Percentiles rank a stretch among this genome's conserved stretches.
phyloP scores from a whole-genome alignment of 2,329 filamentous ascomycete species.

The Epichloe aotearoae region DNA sequence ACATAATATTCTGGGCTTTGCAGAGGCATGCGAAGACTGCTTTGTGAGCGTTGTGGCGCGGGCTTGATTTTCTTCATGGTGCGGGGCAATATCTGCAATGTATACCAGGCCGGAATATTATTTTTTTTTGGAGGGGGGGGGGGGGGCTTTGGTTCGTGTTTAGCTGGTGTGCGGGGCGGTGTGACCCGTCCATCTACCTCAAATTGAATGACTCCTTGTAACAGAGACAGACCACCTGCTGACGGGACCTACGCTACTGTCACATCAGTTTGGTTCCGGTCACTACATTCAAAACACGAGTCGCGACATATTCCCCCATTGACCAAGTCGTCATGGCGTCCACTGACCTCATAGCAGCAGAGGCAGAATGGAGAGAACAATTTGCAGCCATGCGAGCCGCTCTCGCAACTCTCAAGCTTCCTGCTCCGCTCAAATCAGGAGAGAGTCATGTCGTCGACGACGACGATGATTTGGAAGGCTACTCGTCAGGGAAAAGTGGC shows the following conservation, averaged over 20 bases:
- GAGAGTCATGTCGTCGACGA: conserved; percentile 47
- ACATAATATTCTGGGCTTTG: too few relatives aligned
- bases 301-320: not conserved
- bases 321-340: conserved; percentile 19
- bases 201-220: not conserved
- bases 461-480: conserved; percentile 49
- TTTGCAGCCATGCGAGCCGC: conserved; percentile 77
- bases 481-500: conserved; percentile 45
- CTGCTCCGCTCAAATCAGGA: conserved; percentile 26
- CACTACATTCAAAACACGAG: not conserved
- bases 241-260: too few relatives aligned
- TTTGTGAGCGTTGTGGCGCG: too few relatives aligned
- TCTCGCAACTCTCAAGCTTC: conserved; percentile 56
- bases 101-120: too few relatives aligned
- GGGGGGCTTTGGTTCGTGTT: too few relatives aligned
- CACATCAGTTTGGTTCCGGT: too few relatives aligned
- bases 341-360: conserved; percentile 24
- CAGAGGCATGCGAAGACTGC: too few relatives aligned
- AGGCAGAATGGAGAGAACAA: conserved; percentile 69
- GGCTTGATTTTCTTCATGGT: not conserved
- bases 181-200: not conserved
- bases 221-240: too few relatives aligned
- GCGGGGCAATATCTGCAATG: not conserved
- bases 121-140: too few relatives aligned
- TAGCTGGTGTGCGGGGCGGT: not conserved